A percentile compares a stretch with the other conserved stretches of the same genome.
These are phyloP conservation scores for Rhododendron molle DNA, from an alignment of 148 eudicot species.

Conservation along the genomic window DNA sequence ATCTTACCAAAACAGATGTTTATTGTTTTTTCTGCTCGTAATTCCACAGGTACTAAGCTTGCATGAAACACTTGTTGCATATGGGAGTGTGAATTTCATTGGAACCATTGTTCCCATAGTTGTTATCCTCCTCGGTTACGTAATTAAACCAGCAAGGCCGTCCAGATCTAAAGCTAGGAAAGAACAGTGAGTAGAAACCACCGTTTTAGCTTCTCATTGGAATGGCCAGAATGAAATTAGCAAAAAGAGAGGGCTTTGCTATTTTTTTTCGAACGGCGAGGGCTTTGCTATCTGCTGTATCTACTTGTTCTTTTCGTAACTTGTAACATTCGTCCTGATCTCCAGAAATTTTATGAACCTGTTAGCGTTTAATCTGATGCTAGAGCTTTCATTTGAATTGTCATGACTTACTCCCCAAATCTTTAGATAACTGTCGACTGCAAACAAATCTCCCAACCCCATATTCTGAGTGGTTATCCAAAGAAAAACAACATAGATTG, in stretches of 20 bases:
- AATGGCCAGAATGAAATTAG: constrained; percentile 2
- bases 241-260: constrained; percentile 2
- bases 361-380: not conserved
- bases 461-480: not conserved
- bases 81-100: constrained; percentile 73
- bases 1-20: not conserved
- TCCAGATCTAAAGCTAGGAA: constrained; percentile 66
- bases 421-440: not conserved
- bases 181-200: constrained; percentile 43
- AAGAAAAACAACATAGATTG: not conserved
- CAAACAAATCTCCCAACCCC: not conserved
- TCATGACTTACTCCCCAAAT: not conserved
- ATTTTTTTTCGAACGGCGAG: no score
- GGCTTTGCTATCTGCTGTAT: not conserved
- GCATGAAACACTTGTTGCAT: constrained; percentile 73
- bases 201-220: constrained; percentile 1
- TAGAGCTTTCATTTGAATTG: not conserved
- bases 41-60: constrained; percentile 76
- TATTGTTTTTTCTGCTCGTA: not conserved
- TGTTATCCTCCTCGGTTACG: constrained; percentile 49
- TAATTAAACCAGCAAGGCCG: constrained; percentile 70
- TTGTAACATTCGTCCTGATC: not conserved
- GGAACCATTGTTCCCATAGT: constrained; percentile 78
- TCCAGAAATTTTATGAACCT: not conserved
- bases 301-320: not conserved